phyloP scores from a whole-genome alignment of 2,329 filamentous ascomycete species.

The Beauveria asiatica region DNA sequence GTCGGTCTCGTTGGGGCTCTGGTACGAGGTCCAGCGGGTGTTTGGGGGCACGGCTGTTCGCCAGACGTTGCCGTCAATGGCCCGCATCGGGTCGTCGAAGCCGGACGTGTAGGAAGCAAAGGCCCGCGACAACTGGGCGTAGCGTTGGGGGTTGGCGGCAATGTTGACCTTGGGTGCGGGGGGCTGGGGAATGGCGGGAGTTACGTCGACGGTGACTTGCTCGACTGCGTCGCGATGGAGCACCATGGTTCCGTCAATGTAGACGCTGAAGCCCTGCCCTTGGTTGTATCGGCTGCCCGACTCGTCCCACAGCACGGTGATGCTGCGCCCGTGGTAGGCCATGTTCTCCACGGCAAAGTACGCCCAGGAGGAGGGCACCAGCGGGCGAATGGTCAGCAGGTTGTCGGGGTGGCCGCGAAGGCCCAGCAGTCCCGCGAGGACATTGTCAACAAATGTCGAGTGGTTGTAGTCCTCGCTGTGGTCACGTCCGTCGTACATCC shows the following conservation, averaged over 20 bases:
- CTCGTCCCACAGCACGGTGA: slow-evolving; percentile 33
- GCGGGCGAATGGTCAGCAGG: slow-evolving; percentile 28
- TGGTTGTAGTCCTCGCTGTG: slow-evolving; percentile 30
- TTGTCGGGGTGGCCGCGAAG: slow-evolving; percentile 31
- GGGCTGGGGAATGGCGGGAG: slow-evolving; percentile 4
- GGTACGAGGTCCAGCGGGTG: slow-evolving; percentile 29
- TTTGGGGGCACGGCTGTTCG: slow-evolving; percentile 31
- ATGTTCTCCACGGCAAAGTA: slow-evolving; percentile 36
- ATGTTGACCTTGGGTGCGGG: slow-evolving; percentile 25
- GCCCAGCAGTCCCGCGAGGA: slow-evolving; percentile 34
- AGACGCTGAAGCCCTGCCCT: slow-evolving; percentile 28
- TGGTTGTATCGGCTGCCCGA: slow-evolving; percentile 28
- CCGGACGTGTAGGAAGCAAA: slow-evolving; percentile 24
- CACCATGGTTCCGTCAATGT: slow-evolving; percentile 22
- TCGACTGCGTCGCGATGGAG: slow-evolving; percentile 14
- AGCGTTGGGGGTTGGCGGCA: slow-evolving; percentile 28
- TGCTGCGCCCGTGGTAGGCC: slow-evolving; percentile 32
- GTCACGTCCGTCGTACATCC: slow-evolving; percentile 23
- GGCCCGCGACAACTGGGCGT: slow-evolving; percentile 24
- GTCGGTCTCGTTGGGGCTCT: slow-evolving; percentile 24
- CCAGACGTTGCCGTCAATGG: slow-evolving; percentile 34
- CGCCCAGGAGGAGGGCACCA: slow-evolving; percentile 27
- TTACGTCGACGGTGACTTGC: slow-evolving; percentile 14
- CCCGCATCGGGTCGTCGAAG: slow-evolving; percentile 26
- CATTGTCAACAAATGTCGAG: slow-evolving; percentile 35